phyloP scores from a whole-genome alignment of 371 early-diverging fungal species.

The Batrachochytrium dendrobatidis region DNA sequence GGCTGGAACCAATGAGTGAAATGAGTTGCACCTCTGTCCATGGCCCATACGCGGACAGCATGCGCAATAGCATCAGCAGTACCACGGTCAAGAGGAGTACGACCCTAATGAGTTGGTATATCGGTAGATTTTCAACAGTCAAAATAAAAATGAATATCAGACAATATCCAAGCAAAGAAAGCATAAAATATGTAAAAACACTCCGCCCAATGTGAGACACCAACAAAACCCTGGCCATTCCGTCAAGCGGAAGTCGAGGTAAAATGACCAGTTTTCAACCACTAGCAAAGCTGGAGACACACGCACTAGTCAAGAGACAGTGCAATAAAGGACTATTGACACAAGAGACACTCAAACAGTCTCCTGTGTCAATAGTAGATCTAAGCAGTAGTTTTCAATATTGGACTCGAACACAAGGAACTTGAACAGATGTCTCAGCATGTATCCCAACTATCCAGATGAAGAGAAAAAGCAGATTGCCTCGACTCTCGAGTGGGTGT shows the following conservation, averaged over 20 bases:
- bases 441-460: background rate
- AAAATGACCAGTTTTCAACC: background rate
- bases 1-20: constrained; percentile 99
- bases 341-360: no score
- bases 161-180: no score
- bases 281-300: no score
- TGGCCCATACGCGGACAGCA: constrained; percentile 94
- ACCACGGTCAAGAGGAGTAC: constrained; percentile 75
- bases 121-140: background rate
- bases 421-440: background rate
- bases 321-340: no score
- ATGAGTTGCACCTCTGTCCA: constrained; percentile 86
- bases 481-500: background rate
- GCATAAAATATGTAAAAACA: no score
- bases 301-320: no score
- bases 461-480: background rate
- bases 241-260: background rate
- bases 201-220: background rate
- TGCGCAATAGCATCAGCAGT: constrained; percentile 97
- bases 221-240: background rate
- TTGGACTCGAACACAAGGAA: no score
- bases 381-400: no score
- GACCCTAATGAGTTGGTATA: constrained; percentile 52
- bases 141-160: background rate
- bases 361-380: no score